Evolutionary conservation across 352 stramenopile genomes (phyloP).

Genomic region (Phytophthora chlamydospora): DNA sequence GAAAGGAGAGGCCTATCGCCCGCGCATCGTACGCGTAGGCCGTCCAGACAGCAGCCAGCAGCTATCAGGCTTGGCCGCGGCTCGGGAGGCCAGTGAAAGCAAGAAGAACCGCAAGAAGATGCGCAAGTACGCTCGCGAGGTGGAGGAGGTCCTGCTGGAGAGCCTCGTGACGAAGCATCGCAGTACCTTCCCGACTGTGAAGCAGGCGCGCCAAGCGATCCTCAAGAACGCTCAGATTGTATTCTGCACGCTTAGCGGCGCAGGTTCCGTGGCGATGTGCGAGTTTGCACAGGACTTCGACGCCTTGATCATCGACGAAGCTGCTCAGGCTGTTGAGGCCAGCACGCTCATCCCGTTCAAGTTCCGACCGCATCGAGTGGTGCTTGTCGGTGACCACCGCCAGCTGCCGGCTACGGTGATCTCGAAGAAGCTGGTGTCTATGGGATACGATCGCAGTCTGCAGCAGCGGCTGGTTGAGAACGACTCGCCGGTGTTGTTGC

Average conservation of each 20-base stretch:
- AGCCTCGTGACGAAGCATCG: conserved; percentile 70
- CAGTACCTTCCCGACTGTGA: conserved; percentile 56
- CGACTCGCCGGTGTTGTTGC: conserved; percentile 78
- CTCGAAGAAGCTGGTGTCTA: conserved; percentile 82
- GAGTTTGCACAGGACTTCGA: conserved; percentile 95
- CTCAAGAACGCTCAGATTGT: conserved; percentile 82
- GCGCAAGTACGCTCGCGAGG: conserved; percentile 74
- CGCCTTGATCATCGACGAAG: conserved; percentile 97
- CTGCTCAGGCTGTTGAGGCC: conserved; percentile 96
- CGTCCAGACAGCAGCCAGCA: conserved; percentile 62
- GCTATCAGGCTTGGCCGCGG: conserved; percentile 24
- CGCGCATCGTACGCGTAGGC: conserved; percentile 76
- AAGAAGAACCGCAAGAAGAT: conserved; percentile 70
- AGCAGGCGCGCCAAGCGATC: conserved; percentile 67
- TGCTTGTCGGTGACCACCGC: conserved; percentile 95
- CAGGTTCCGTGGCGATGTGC: conserved; percentile 79
- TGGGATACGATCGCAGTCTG: conserved; percentile 93
- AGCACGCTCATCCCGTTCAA: conserved; percentile 97
- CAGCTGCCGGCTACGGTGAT: conserved; percentile 98
- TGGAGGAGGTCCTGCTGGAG: conserved; percentile 76
- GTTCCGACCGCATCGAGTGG: conserved; percentile 79
- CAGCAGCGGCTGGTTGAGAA: conserved; percentile 96
- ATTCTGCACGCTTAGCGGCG: conserved; percentile 86
- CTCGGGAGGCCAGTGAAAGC: conserved; percentile 30
- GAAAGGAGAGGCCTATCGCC: conserved; percentile 55